Evolutionary conservation across 768 basidiomycete genomes (phyloP).

Genomic region (Tylopilus subfusipes): DNA sequence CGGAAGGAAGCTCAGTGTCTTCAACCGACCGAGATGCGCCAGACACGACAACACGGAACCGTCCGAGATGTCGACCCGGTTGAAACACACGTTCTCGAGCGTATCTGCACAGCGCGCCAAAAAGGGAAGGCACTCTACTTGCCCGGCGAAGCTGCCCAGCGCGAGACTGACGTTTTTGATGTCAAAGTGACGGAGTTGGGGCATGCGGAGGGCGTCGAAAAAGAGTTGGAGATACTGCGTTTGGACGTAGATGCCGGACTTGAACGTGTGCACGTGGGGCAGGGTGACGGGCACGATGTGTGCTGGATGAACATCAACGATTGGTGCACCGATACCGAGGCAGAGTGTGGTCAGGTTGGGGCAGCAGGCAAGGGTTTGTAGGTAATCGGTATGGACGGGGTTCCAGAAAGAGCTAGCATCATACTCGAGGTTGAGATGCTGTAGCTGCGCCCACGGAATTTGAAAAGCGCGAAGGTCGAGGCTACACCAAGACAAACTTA

Average conservation of each 20-base stretch:
- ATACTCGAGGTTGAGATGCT: conserved; percentile 26
- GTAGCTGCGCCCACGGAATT: conserved; percentile 29
- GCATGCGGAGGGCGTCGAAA: conserved; percentile 27
- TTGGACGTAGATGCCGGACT: conserved; percentile 24
- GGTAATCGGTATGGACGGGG: conserved; percentile 28
- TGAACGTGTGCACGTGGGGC: conserved; percentile 27
- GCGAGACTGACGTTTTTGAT: conserved; percentile 30
- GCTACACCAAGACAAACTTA: conserved; percentile 27
- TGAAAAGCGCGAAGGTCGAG: conserved; percentile 27
- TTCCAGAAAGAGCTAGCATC: conserved; percentile 30
- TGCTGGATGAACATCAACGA: conserved; percentile 15
- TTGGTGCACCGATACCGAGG: conserved; percentile 24
- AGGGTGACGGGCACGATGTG: conserved; percentile 24
- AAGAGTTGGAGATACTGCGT: conserved; percentile 22
- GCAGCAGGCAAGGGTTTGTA: conserved; percentile 22
- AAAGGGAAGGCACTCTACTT: conserved; percentile 29
- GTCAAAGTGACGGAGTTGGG: conserved; percentile 24
- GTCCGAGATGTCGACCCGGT: conserved; percentile 24
- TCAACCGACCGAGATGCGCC: conserved; percentile 16
- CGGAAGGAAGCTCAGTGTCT: conserved; percentile 21
- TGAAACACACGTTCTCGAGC: conserved; percentile 25
- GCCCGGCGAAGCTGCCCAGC: conserved; percentile 23
- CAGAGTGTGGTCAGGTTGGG: conserved; percentile 26
- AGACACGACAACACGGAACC: conserved; percentile 19
- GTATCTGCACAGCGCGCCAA: conserved; percentile 25